phyloP scores from a whole-genome alignment of 2,329 filamentous ascomycete genomes.

The Penicillium brasilianum region DNA sequence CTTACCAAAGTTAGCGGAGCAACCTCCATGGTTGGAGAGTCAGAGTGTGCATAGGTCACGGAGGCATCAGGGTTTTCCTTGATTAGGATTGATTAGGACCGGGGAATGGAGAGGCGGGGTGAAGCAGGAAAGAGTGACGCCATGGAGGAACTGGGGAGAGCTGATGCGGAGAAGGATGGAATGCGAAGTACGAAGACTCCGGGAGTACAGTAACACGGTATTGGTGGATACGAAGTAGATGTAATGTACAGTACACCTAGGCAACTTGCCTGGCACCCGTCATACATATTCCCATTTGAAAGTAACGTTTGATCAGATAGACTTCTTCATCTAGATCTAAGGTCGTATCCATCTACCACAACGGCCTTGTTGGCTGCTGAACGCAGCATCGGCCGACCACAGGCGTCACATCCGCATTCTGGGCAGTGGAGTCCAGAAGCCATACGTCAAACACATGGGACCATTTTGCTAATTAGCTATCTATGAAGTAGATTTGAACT shows the following conservation, averaged over 20 bases:
- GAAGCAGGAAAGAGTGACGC: slow-evolving; percentile 7
- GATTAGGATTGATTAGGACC: background rate
- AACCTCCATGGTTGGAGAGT: slow-evolving; percentile 63
- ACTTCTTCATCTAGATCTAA: background rate
- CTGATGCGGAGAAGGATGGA: slow-evolving; percentile 4
- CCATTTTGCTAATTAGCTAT: no score
- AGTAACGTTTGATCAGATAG: background rate
- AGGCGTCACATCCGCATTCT: slow-evolving; percentile 27
- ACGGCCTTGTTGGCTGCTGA: slow-evolving; percentile 9
- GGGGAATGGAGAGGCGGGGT: slow-evolving; percentile 1
- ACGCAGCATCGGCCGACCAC: slow-evolving; percentile 17
- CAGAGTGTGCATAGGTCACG: background rate
- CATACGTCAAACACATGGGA: background rate
- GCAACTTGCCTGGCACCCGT: background rate
- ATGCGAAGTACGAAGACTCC: background rate
- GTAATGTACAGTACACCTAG: background rate
- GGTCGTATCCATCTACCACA: slow-evolving; percentile 2
- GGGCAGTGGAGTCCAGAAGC: slow-evolving; percentile 12
- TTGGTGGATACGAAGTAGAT: background rate
- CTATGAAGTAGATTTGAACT: no score
- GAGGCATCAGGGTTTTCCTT: background rate
- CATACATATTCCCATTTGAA: slow-evolving; percentile 1
- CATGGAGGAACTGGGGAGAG: slow-evolving; percentile 5
- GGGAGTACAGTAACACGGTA: background rate
- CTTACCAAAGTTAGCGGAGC: slow-evolving; percentile 69